Percentiles rank a stretch among this genome's conserved stretches.
phyloP scores from a whole-genome alignment of 2,329 filamentous ascomycete genomes.

The Botrytis aclada region DNA sequence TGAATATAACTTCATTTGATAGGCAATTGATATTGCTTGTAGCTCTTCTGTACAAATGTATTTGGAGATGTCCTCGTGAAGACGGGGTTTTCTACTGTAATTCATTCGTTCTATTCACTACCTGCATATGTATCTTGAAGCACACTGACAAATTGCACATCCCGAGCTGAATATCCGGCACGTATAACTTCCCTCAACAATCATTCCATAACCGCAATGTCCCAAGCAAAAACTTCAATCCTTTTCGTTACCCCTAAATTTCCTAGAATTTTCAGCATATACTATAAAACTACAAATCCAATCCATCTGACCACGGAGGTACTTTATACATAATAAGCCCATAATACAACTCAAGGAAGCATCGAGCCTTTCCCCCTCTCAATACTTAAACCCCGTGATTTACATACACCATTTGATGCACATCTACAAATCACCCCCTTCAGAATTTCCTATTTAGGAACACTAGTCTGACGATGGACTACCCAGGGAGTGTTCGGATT shows the following conservation, averaged over 20 bases:
- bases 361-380: neutral
- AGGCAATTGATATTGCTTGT: neutral
- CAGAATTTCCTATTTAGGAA: neutral
- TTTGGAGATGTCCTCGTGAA: neutral
- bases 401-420: neutral
- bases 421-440: neutral
- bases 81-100: too few species aligned
- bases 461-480: neutral
- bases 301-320: fast-evolving
- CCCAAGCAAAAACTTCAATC: neutral
- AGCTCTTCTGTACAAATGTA: neutral
- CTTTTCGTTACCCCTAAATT: neutral
- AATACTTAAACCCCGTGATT: neutral
- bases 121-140: neutral
- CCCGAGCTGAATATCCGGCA: neutral
- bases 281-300: neutral
- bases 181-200: neutral
- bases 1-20: neutral
- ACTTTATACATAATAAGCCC: neutral
- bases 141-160: neutral
- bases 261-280: neutral
- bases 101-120: neutral
- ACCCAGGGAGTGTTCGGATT: neutral
- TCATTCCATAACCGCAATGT: neutral
- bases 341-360: neutral